phyloP scores from a whole-genome alignment of 108 stramenopile genomes.

The Conticribra guillardii region DNA sequence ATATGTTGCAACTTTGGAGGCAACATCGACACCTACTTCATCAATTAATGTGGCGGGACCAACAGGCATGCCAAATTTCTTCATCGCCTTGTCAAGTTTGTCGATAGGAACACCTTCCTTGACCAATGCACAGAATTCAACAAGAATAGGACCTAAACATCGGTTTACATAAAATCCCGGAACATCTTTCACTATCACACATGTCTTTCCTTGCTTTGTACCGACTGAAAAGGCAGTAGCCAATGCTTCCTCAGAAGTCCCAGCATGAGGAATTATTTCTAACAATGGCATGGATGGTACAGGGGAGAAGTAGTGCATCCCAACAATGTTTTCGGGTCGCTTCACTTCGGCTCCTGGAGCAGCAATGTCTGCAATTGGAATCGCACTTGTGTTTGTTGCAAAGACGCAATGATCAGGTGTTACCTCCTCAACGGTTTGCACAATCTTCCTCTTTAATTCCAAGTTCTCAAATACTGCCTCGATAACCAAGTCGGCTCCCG shows the following conservation, averaged over 20 bases:
- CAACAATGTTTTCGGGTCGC: slow-evolving; percentile 94
- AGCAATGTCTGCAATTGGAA: slow-evolving; percentile 94
- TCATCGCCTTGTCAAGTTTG: slow-evolving; percentile 91
- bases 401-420: slow-evolving; percentile 96
- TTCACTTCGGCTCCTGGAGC: slow-evolving; percentile 84
- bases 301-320: slow-evolving; percentile 99
- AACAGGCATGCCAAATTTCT: slow-evolving; percentile 93
- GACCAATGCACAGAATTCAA: slow-evolving; percentile 86
- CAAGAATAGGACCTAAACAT: slow-evolving; percentile 96
- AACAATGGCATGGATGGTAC: slow-evolving; percentile 98
- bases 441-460: slow-evolving; percentile 93
- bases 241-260: slow-evolving; percentile 80
- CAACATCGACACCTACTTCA: slow-evolving; percentile 95
- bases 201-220: slow-evolving; percentile 98
- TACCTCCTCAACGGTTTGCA: slow-evolving; percentile 89
- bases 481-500: slow-evolving; percentile 92
- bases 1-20: slow-evolving; percentile 91
- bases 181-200: slow-evolving; percentile 98
- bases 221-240: slow-evolving; percentile 97
- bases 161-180: slow-evolving; percentile 99
- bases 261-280: slow-evolving; percentile 97
- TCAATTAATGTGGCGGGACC: slow-evolving; percentile 88
- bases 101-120: slow-evolving; percentile 88
- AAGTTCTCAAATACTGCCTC: slow-evolving; percentile 99
- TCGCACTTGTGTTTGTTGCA: slow-evolving; percentile 98